Conservation (phyloP, 805 yeast genomes). For the Saturnispora kantuleensis region DNA sequence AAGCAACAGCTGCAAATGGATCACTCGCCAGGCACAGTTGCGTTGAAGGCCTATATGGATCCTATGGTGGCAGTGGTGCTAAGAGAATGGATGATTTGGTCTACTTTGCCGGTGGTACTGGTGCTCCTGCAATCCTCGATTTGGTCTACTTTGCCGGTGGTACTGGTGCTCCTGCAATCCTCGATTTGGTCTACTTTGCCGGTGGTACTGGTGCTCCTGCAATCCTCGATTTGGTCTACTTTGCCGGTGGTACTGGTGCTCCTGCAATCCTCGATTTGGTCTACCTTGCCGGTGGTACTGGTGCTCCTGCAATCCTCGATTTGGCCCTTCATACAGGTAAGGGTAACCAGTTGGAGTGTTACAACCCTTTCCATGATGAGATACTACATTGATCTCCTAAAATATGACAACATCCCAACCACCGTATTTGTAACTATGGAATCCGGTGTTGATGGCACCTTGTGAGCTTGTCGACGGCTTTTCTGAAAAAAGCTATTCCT, state of each 20-base stretch:
- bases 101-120: constrained; percentile 62
- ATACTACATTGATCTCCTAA: constrained; percentile 29
- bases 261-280: constrained; percentile 47
- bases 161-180: constrained; percentile 53
- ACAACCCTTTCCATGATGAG: constrained; percentile 36
- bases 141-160: constrained; percentile 59
- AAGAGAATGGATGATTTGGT: constrained; percentile 40
- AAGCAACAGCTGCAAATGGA: constrained; percentile 15
- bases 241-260: constrained; percentile 68
- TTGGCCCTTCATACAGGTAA: constrained; percentile 26
- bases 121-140: constrained; percentile 47
- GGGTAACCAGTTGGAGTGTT: constrained; percentile 51
- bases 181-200: constrained; percentile 45
- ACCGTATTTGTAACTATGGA: constrained; percentile 32
- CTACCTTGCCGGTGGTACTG: constrained; percentile 62
- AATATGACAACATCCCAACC: constrained; percentile 20
- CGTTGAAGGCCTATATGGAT: constrained; percentile 57
- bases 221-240: constrained; percentile 36
- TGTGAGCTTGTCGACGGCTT: not conserved
- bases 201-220: constrained; percentile 71
- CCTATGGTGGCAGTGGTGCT: constrained; percentile 41
- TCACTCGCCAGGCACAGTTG: constrained; percentile 18
- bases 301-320: constrained; percentile 47
- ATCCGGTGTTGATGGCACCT: constrained; percentile 2
- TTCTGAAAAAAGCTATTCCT: constrained; percentile 8